Evolutionary conservation across 1,284 basidiomycete genomes (phyloP).

Genomic region (Tilletia indica): DNA sequence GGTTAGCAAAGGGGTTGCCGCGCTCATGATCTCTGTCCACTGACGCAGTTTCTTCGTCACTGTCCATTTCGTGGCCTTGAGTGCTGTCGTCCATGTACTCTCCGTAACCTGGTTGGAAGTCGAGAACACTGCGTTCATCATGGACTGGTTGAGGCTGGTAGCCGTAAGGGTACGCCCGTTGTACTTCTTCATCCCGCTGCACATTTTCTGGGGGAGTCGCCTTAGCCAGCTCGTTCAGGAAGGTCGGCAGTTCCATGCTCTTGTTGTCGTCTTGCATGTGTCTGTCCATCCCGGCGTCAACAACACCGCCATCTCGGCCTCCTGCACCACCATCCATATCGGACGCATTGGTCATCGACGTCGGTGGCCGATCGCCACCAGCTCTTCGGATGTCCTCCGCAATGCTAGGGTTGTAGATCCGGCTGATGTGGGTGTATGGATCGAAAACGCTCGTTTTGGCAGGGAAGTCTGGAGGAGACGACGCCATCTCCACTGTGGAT

Average conservation of each 20-base stretch:
- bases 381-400: slow-evolving; percentile 14
- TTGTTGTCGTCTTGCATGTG: background rate
- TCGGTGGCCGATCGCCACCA: background rate
- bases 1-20: background rate
- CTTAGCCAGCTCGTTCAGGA: slow-evolving; percentile 6
- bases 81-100: background rate
- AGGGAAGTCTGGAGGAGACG: background rate
- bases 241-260: slow-evolving; percentile 1
- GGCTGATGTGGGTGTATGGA: slow-evolving; percentile 15
- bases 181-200: background rate
- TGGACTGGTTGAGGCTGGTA: background rate
- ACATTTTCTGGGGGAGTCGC: background rate
- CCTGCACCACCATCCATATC: background rate
- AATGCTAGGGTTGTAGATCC: slow-evolving; percentile 13
- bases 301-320: too few relatives aligned
- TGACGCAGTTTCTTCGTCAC: background rate
- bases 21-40: background rate
- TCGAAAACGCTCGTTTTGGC: slow-evolving; percentile 15
- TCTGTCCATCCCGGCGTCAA: background rate
- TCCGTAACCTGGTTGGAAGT: background rate
- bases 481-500: background rate
- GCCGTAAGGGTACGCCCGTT: background rate
- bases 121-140: background rate
- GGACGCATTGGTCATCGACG: background rate
- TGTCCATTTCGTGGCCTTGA: background rate